phyloP scores from a whole-genome alignment of 176 grass and related monocot species.

The Oryza glumipatula region DNA sequence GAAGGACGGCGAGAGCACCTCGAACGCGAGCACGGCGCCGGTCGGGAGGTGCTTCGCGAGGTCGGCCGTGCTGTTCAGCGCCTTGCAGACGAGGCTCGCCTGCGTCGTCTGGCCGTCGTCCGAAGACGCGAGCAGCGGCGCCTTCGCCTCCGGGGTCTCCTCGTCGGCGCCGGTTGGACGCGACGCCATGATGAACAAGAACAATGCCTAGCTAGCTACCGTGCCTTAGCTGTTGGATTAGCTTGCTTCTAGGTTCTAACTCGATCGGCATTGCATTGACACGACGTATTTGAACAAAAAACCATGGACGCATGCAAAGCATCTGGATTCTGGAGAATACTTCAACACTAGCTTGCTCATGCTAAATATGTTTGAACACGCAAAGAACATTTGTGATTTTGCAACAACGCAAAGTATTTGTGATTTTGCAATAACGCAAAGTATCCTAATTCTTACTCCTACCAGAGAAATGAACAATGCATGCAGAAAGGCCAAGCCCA shows the following conservation, averaged over 20 bases:
- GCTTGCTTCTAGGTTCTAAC: not conserved
- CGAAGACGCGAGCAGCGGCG: slow-evolving; percentile 39
- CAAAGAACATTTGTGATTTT: slow-evolving; percentile 18
- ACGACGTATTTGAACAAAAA: not conserved
- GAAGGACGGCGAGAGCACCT: slow-evolving; percentile 74
- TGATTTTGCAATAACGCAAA: not conserved
- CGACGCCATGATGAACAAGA: slow-evolving; percentile 20
- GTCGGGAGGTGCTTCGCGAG: slow-evolving; percentile 90
- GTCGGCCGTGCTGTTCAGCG: slow-evolving; percentile 63
- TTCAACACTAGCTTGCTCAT: not conserved
- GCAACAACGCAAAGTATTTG: not conserved
- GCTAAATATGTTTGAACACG: slow-evolving; percentile 13
- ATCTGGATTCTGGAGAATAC: not conserved
- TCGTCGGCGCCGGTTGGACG: slow-evolving; percentile 20
- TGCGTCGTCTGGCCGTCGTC: not conserved
- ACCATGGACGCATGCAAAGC: not conserved
- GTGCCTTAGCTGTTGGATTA: not conserved
- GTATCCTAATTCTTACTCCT: not conserved
- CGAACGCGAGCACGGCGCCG: slow-evolving; percentile 78
- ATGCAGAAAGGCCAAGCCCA: not conserved
- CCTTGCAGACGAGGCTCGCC: slow-evolving; percentile 35
- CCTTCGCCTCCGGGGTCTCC: slow-evolving; percentile 21
- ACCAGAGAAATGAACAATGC: not conserved
- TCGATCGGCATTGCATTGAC: not conserved
- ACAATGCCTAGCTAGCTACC: not conserved